Conservation (phyloP, 2,329 filamentous ascomycete species). For the Colletotrichum viniferum region DNA sequence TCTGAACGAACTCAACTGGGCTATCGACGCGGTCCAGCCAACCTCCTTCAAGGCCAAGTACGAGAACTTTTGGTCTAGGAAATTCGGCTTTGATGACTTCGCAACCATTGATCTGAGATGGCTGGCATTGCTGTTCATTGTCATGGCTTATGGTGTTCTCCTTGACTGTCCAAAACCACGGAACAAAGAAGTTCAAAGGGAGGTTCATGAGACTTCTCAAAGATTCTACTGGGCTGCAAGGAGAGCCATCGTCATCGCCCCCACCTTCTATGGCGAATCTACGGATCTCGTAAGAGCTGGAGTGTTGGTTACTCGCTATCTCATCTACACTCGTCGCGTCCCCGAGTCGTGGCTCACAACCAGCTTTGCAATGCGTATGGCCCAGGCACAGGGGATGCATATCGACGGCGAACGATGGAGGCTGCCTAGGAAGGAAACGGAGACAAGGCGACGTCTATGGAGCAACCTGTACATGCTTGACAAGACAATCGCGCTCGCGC, state of each 20-base stretch:
- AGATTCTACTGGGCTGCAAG: conserved; percentile 45
- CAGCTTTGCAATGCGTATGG: conserved; percentile 46
- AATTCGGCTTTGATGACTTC: conserved; percentile 43
- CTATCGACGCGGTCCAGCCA: conserved; percentile 39
- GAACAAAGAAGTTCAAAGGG: conserved; percentile 36
- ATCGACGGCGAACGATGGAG: conserved; percentile 44
- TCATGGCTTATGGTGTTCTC: conserved; percentile 41
- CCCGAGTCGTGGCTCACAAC: conserved; percentile 45
- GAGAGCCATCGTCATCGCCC: conserved; percentile 42
- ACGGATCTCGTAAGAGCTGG: conserved; percentile 43
- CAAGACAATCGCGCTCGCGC: conserved; percentile 41
- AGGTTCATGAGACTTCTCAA: conserved; percentile 40
- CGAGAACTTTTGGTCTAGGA: conserved; percentile 41
- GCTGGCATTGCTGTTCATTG: conserved; percentile 44
- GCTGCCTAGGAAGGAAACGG: conserved; percentile 37
- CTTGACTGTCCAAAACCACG: conserved; percentile 35
- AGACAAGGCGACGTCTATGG: conserved; percentile 42
- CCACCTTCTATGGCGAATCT: conserved; percentile 45
- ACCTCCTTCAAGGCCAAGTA: conserved; percentile 37
- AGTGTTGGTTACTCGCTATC: conserved; percentile 41
- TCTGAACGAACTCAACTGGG: conserved; percentile 38
- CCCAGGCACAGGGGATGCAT: conserved; percentile 46
- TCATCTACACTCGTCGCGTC: conserved; percentile 40
- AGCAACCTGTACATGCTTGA: conserved; percentile 43
- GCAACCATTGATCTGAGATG: conserved; percentile 43